These are phyloP conservation scores for Myxozyma geophila DNA, from an alignment of 805 yeast species.

Conservation along the genomic window DNA sequence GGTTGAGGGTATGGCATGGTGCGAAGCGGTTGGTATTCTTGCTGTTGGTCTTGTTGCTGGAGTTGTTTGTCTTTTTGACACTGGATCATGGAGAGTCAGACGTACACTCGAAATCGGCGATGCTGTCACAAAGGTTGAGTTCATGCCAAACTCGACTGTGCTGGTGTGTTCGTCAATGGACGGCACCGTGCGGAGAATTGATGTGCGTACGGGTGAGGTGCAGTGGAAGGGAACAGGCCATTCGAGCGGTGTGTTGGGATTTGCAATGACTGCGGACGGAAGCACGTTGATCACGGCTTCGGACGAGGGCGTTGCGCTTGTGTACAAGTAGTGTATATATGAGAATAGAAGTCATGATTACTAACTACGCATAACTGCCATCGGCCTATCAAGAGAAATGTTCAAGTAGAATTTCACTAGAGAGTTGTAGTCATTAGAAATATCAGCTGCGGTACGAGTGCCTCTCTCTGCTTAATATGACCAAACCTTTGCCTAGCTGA, in stretches of 20 bases:
- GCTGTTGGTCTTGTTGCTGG: conserved; percentile 94
- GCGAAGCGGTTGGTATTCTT: conserved; percentile 62
- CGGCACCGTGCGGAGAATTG: conserved; percentile 86
- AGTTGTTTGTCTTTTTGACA: conserved; percentile 77
- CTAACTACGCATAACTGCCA: too few relatives aligned
- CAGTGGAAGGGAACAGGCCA: conserved; percentile 86
- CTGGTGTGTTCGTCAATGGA: conserved; percentile 79
- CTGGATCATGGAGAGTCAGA: conserved; percentile 85
- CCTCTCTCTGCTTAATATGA: too few relatives aligned
- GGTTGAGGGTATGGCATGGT: conserved; percentile 83
- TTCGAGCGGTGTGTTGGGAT: conserved; percentile 90
- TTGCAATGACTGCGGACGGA: conserved; percentile 64
- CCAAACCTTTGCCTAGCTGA: too few relatives aligned
- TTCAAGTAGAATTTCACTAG: not conserved
- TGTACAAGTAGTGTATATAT: conserved; percentile 51
- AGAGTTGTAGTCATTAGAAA: too few relatives aligned
- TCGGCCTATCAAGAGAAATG: too few relatives aligned
- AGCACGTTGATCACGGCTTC: conserved; percentile 86
- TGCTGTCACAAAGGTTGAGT: conserved; percentile 79
- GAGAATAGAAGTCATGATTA: not conserved
- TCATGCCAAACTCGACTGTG: conserved; percentile 56
- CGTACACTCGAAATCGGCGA: conserved; percentile 71
- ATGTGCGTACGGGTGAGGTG: conserved; percentile 81
- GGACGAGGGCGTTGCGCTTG: conserved; percentile 91
- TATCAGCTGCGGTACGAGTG: too few relatives aligned